phyloP scores from a whole-genome alignment of 768 basidiomycete species.

The Clathrus columnatus region DNA sequence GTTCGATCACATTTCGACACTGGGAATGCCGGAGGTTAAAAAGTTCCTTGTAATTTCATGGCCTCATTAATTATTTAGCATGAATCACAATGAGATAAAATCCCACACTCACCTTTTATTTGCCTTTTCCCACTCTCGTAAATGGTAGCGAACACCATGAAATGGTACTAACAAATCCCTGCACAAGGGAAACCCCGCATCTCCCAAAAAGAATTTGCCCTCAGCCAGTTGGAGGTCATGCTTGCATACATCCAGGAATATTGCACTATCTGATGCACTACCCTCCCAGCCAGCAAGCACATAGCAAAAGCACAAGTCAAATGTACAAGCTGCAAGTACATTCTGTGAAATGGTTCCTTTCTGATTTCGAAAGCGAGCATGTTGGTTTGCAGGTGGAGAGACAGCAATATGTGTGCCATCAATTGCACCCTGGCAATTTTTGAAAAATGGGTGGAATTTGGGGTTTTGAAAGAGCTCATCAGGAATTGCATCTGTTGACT shows the following conservation, averaged over 20 bases:
- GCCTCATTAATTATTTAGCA: conserved; percentile 12
- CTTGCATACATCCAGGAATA: conserved; percentile 10
- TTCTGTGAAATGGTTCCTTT: conserved; percentile 15
- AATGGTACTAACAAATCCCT: conserved; percentile 13
- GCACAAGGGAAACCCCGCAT: conserved; percentile 11
- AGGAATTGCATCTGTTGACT: conserved; percentile 2
- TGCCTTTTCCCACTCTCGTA: conserved; percentile 12
- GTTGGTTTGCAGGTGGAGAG: background rate
- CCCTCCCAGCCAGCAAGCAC: conserved; percentile 16
- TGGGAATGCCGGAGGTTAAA: conserved; percentile 34
- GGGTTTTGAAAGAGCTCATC: conserved; percentile 14
- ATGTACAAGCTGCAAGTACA: conserved; percentile 14
- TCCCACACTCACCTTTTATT: background rate
- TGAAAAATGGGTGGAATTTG: conserved; percentile 22
- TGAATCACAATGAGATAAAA: background rate
- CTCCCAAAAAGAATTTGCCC: conserved; percentile 14
- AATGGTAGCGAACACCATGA: conserved; percentile 15
- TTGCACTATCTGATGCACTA: conserved; percentile 9
- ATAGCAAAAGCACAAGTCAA: conserved; percentile 15
- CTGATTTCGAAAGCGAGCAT: conserved; percentile 7
- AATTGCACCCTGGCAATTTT: conserved; percentile 18
- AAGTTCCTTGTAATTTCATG: conserved; percentile 29
- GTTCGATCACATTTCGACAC: conserved; percentile 31
- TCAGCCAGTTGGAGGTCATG: conserved; percentile 1
- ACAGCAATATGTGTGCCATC: conserved; percentile 22